Evolutionary conservation across 1,284 basidiomycete species (phyloP).

Genomic region (Baeospora myosura): DNA sequence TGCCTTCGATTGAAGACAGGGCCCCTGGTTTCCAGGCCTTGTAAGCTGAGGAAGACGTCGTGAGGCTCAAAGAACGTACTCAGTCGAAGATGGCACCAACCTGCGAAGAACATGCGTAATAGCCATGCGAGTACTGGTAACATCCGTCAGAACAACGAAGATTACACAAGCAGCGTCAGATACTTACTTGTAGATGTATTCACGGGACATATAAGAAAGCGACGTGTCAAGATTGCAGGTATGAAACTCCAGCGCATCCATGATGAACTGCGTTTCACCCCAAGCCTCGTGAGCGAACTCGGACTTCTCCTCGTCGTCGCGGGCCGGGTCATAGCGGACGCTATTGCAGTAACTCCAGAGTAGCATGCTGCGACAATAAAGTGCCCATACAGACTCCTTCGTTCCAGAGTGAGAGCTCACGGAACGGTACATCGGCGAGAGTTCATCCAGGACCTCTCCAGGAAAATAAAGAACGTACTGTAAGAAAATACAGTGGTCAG

Average conservation of each 20-base stretch:
- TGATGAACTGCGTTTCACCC: slow-evolving; percentile 55
- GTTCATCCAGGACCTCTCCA: slow-evolving; percentile 52
- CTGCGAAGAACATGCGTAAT: slow-evolving; percentile 59
- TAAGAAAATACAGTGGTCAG: slow-evolving; percentile 8
- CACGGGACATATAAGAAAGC: slow-evolving; percentile 59
- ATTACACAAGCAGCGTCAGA: slow-evolving; percentile 13
- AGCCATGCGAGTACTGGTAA: slow-evolving; percentile 54
- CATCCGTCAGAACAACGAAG: slow-evolving; percentile 8
- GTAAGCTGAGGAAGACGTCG: slow-evolving; percentile 29
- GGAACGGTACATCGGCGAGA: slow-evolving; percentile 30
- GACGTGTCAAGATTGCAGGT: slow-evolving; percentile 59
- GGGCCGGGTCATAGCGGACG: slow-evolving; percentile 31
- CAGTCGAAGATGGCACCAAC: slow-evolving; percentile 33
- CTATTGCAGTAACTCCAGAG: slow-evolving; percentile 64
- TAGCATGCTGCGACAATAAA: slow-evolving; percentile 73
- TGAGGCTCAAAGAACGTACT: slow-evolving; percentile 17
- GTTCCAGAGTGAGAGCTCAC: slow-evolving; percentile 34
- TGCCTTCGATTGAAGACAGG: slow-evolving; percentile 59
- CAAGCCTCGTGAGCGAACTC: slow-evolving; percentile 53
- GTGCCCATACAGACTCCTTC: slow-evolving; percentile 71
- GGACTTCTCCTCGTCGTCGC: slow-evolving; percentile 42
- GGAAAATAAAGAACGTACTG: slow-evolving; percentile 34
- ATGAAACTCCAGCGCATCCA: slow-evolving; percentile 59
- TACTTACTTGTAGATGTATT: slow-evolving; percentile 69
- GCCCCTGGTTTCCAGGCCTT: slow-evolving; percentile 33